Base-by-base conservation (phyloP, 305 asterid genomes). In the Rubia tinctorum region DNA sequence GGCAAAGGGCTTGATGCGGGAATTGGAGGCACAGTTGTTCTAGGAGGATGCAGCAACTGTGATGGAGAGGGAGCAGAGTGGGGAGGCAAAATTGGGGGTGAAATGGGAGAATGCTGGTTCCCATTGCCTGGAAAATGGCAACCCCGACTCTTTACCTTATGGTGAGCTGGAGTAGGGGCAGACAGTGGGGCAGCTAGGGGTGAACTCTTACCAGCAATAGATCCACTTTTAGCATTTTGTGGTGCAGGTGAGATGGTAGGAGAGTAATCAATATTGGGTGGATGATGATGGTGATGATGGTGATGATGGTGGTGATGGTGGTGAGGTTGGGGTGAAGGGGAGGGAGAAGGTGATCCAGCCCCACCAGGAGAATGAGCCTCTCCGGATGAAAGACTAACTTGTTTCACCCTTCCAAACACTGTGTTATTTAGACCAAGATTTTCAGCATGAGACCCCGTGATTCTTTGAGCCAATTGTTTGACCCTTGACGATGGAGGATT, bases 361-460 rank as follows among this genome's bases (percentile, higher is more conserved):
- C 81, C 71, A 15, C 86, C 87, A 8, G 83, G 89, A 73, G 97
- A 85, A 87, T 87, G 96, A 55, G 85, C 89, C 73, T 87, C 72
- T 62, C 82, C 58, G 59, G 97, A 89, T 17, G 99, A 91, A 76
- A 94, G 97, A 73, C 90, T 82, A 53, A 94, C 96, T 86, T 94
- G 99, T 83, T 94, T 94, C 47, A 94, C 99, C 79, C 84, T 89
- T 23, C 99, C 99, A 77, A 94, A 94, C 43, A 90, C 95, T 0
- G 96, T 91, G 87, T 94, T 87, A 67, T 94, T 89, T 47, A 94
- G 91, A 69, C 99, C 99, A 39, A 94, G 96, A 79, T 94, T 94
- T 80, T 91, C 86, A 20, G 88, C 25, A 74, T 87, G 86, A 12
- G 98, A 83, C 75, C 86, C 91, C 4, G 84, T 78, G 76, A 93